Evolutionary conservation across 176 grass and related monocot species (phyloP).

Genomic region (Phoenix dactylifera): DNA sequence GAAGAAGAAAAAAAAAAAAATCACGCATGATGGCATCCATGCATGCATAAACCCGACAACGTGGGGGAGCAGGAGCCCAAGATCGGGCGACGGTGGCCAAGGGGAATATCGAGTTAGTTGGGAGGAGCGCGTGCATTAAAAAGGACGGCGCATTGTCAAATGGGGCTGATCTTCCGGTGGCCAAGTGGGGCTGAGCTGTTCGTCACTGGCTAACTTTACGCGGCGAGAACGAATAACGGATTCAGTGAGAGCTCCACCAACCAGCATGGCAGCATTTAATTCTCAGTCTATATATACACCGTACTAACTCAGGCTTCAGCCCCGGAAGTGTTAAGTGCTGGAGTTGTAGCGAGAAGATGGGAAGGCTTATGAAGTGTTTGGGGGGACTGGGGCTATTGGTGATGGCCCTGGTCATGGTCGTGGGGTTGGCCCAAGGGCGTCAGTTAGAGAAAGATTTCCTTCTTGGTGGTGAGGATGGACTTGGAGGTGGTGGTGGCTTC

Average conservation of each 20-base stretch:
- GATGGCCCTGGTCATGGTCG: conserved; percentile 25
- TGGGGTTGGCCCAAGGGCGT: conserved; percentile 30
- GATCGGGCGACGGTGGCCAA: background rate
- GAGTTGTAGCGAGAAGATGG: conserved; percentile 18
- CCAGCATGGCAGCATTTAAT: too few relatives aligned
- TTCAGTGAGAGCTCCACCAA: conserved; percentile 14
- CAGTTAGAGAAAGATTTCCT: conserved; percentile 54
- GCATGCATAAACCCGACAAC: background rate
- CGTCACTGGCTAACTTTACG: too few relatives aligned
- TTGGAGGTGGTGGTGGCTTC: conserved; percentile 24
- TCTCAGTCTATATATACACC: conserved; percentile 43
- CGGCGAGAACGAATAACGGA: too few relatives aligned
- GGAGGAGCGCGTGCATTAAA: conserved; percentile 12
- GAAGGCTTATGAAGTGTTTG: conserved; percentile 14
- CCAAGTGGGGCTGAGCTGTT: too few relatives aligned
- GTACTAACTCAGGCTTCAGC: conserved; percentile 16
- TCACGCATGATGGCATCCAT: background rate
- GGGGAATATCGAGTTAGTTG: background rate
- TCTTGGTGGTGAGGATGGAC: conserved; percentile 29
- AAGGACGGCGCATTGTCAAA: background rate
- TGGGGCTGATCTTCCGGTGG: too few relatives aligned
- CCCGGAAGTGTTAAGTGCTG: conserved; percentile 1
- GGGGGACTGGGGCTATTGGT: conserved; percentile 17
- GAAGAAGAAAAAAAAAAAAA: too few relatives aligned
- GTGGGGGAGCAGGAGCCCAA: background rate